Evolutionary conservation across 2,329 filamentous ascomycete species (phyloP), one percentile per base, ranked within the genome.

Genomic region (Magnaporthiopsis incrustans): DNA sequence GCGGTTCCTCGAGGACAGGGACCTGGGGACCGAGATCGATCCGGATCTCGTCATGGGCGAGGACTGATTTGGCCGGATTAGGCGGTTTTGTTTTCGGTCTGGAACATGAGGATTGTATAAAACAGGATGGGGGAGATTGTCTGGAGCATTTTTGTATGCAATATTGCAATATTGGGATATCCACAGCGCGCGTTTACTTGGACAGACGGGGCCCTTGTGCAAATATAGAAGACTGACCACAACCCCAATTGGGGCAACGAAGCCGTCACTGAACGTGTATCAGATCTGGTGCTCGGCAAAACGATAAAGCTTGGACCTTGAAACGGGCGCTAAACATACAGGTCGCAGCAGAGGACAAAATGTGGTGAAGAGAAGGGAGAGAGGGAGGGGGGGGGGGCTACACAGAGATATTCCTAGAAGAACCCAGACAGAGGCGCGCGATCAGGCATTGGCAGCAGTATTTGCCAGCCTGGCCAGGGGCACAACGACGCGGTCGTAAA

Each of bases 21-120:
- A 98, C 75, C 74, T 99, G 65, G 94, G 94, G 1, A 88, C 84
- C 0, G 86, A 89, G 70, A 75, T 94, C 27, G 95, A 99, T 76
- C 83, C 85, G 35, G 89, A 91, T 67, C 69, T 89, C 70, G 76
- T 74, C 76, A 71, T 67, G 61, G 74, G 74, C 58, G 68, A 64
- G 44, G 60, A 32, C 4, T 58, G 32, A 63, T 30, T 53, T 1
- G 44, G 8, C 22, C 11, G 44, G 18, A n/a, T n/a, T 53, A 6
- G 44, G 8, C 7, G 14, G 5, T 18, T 38, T 15, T 5, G 5
- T 5, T 18, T 38, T 14, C 1, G 35, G 35, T 12, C 2, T 4
- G 15, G 35, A 12, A 18, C 27, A 30, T 30, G 4, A 18, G 33
- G 18, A 38, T 14, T 38, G 35, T 53, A 53, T 11, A 22, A 53